Evolutionary conservation across 1,284 basidiomycete species (phyloP).

Genomic region (Trametes hirsuta): DNA sequence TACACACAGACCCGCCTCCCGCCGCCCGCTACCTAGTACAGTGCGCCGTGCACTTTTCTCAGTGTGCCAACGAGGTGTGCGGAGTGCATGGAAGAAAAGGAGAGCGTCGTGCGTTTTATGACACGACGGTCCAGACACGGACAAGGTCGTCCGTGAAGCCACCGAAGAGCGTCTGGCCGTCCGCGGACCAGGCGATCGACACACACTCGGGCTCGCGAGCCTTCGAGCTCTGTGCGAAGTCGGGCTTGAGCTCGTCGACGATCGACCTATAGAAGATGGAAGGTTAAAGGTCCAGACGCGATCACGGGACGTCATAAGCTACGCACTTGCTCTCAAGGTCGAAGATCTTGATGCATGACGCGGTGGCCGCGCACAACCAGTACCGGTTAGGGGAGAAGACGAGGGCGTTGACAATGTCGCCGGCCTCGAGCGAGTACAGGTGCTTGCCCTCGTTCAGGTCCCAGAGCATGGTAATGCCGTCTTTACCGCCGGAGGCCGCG

Average conservation of each 20-base stretch:
- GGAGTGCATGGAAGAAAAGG: conserved; percentile 14
- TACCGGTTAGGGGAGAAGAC: conserved; percentile 99
- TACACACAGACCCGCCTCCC: conserved; percentile 24
- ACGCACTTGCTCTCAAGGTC: conserved; percentile 97
- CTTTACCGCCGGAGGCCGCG: conserved; percentile 99
- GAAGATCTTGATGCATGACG: conserved; percentile 99
- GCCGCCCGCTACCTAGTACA: conserved; percentile 22
- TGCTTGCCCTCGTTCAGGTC: conserved; percentile 99
- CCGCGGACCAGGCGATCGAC: conserved; percentile 98
- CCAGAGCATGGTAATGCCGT: conserved; percentile 99
- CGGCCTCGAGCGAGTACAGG: conserved; percentile 99
- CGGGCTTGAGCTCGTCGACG: conserved; percentile 97
- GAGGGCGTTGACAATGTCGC: conserved; percentile 98
- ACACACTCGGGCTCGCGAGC: conserved; percentile 93
- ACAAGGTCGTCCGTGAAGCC: conserved; percentile 93
- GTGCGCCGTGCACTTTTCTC: conserved; percentile 27
- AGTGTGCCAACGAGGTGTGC: conserved; percentile 15
- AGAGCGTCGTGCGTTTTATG: conserved; percentile 44
- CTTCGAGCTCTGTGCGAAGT: conserved; percentile 81
- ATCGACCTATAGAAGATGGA: conserved; percentile 69
- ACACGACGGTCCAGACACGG: conserved; percentile 90
- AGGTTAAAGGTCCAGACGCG: conserved; percentile 2
- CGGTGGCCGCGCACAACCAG: conserved; percentile 99
- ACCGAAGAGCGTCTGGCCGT: conserved; percentile 96
- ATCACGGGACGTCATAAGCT: neutral